These are phyloP conservation scores for Sphaerulina populicola DNA, from an alignment of 2,329 filamentous ascomycete genomes.

Conservation along the genomic window DNA sequence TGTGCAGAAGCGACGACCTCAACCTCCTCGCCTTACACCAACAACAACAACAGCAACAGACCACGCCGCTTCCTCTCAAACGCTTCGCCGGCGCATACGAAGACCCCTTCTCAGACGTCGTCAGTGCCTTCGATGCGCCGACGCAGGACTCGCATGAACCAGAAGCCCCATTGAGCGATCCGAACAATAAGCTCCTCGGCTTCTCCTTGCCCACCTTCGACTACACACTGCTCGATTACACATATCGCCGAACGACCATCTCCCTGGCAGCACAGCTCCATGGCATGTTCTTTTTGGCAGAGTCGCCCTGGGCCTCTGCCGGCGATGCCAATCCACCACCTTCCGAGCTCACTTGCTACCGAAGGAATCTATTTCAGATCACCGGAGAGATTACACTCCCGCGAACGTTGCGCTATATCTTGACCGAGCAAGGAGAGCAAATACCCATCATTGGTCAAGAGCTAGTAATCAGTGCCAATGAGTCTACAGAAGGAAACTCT, in stretches of 20 bases:
- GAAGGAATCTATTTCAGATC: slow-evolving; percentile 91
- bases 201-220: slow-evolving; percentile 44
- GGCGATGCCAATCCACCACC: slow-evolving; percentile 52
- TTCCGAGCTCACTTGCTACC: slow-evolving; percentile 88
- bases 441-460: slow-evolving; percentile 77
- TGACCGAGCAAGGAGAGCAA: slow-evolving; percentile 76
- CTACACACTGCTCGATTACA: slow-evolving; percentile 58
- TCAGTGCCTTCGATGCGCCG: slow-evolving; percentile 43
- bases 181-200: slow-evolving; percentile 51
- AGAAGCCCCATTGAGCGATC: slow-evolving; percentile 52
- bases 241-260: slow-evolving; percentile 55
- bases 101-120: slow-evolving; percentile 45
- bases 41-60: slow-evolving; percentile 13
- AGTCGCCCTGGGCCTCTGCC: slow-evolving; percentile 59
- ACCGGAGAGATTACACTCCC: slow-evolving; percentile 80
- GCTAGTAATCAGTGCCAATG: slow-evolving; percentile 81
- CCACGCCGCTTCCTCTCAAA: slow-evolving; percentile 27
- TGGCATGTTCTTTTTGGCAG: slow-evolving; percentile 82
- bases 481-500: slow-evolving; percentile 85
- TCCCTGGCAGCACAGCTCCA: slow-evolving; percentile 68
- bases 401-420: slow-evolving; percentile 65
- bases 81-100: slow-evolving; percentile 38
- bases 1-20: slow-evolving; percentile 27
- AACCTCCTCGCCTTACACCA: slow-evolving; percentile 9
- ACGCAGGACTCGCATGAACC: slow-evolving; percentile 32